Base-by-base conservation (phyloP, 176 grass and related monocot species). In the Areca catechu region DNA sequence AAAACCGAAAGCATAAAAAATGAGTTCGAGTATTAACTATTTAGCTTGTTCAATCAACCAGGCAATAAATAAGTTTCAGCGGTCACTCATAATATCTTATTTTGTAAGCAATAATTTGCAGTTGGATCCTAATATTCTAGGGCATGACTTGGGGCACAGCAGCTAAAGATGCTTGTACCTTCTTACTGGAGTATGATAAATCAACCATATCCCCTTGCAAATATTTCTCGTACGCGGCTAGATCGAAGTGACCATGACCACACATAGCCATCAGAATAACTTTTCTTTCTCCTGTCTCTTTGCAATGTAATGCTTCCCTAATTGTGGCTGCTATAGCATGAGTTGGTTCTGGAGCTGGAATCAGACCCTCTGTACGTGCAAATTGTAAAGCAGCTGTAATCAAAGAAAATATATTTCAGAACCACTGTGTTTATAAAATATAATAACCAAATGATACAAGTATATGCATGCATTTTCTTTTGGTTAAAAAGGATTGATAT, bases 231-330 rank as follows among this genome's bases (percentile, higher is more conserved):
- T 97, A 97, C 0, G 92, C 58, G 7, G 75, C 56, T 1, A 97
- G 92, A 70, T 90, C 91, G 17, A 96, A 96, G 73, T 96, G 91
- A 24, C 91, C 91, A n/a, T 96, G 86, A 10, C 91, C 91, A 60
- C 92, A 91, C 86, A 97, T 91, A 16, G 92, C 92, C 30, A 91
- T 97, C 57, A 97, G 74, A 60, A 97, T 97, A 0, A 97, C 92
- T 74, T 97, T 96, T 75, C 90, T 66, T 72, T 97, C 93, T 50
- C 93, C 93, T 0, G 75, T 91, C 62, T 69, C 75, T 71, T 88
- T 91, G 72, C 93, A 97, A 53, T 82, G 77, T 27, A 88, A 16
- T 20, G 93, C 93, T 74, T 88, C 93, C 77, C 87, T 82, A 71
- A 97, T 97, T 54, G 75, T 74, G 43, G 93, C 93, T 22, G 93